These are phyloP conservation scores for Croton setiger DNA, from an alignment of 441 rosid genomes.

Conservation along the genomic window DNA sequence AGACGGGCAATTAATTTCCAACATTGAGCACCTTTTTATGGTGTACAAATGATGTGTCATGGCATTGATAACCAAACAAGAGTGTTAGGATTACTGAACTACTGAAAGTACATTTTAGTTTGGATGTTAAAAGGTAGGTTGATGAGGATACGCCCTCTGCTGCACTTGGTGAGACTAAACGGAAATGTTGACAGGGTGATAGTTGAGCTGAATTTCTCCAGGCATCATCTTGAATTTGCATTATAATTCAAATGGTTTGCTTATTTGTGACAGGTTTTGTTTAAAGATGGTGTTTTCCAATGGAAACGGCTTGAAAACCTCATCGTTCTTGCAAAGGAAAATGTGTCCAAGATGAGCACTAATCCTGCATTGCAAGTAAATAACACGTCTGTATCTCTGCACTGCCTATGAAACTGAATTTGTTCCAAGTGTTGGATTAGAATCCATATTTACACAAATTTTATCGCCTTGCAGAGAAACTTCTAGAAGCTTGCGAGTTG, in stretches of 20 bases:
- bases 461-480: constrained; percentile 37
- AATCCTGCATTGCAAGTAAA: constrained; percentile 72
- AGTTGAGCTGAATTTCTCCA: neutral
- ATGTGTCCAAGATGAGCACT: constrained; percentile 88
- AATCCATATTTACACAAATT: neutral
- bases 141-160: neutral
- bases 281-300: constrained; percentile 86
- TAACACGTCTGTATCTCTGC: constrained; percentile 36
- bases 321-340: constrained; percentile 88
- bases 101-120: neutral
- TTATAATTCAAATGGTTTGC: neutral
- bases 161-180: neutral
- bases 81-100: neutral
- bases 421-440: neutral
- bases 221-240: neutral
- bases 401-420: constrained; percentile 1
- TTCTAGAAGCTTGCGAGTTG: constrained; percentile 38
- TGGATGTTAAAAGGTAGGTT: neutral
- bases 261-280: constrained; percentile 58
- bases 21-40: no score
- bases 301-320: constrained; percentile 96
- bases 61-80: neutral
- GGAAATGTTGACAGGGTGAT: neutral
- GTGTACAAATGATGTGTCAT: no score
- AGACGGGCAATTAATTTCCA: neutral